A percentile compares a stretch with the other conserved stretches of the same genome.
Conservation (phyloP, 1,284 basidiomycete species). For the Pseudozyma tsukubaensis region DNA sequence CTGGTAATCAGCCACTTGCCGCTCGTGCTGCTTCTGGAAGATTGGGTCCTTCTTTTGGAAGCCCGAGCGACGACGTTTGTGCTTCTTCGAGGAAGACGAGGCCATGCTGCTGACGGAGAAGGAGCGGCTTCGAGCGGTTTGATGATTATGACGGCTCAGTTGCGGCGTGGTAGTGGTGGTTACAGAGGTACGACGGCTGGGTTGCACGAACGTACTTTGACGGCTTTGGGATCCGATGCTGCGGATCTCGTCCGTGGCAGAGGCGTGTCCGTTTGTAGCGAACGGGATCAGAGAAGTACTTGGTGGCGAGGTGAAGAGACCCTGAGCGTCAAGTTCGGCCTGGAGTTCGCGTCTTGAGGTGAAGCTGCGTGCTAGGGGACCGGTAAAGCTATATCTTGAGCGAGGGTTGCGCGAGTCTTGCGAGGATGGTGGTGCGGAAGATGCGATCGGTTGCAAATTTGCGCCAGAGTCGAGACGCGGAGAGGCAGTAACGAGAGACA, state of each 20-base stretch:
- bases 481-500: constrained; percentile 20
- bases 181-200: constrained; percentile 3
- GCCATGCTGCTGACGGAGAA: constrained; percentile 20
- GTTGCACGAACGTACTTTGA: constrained; percentile 22
- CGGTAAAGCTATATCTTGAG: constrained; percentile 16
- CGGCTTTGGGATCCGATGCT: constrained; percentile 32
- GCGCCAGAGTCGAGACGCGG: constrained; percentile 20
- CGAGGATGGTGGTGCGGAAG: neutral
- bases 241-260: constrained; percentile 27
- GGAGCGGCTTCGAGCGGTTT: constrained; percentile 8
- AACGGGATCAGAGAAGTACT: neutral
- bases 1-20: neutral
- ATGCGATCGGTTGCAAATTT: constrained; percentile 1
- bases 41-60: constrained; percentile 29
- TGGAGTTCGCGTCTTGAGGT: neutral
- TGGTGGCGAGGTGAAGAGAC: neutral
- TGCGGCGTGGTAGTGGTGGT: constrained; percentile 17
- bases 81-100: neutral
- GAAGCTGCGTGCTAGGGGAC: constrained; percentile 9
- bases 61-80: neutral
- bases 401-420: neutral
- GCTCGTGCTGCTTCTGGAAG: constrained; percentile 20
- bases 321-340: neutral
- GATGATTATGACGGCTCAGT: neutral
- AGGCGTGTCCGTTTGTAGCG: constrained; percentile 1